Base-by-base conservation (phyloP, 106 monocot genomes). In the Dendrobium catenatum region DNA sequence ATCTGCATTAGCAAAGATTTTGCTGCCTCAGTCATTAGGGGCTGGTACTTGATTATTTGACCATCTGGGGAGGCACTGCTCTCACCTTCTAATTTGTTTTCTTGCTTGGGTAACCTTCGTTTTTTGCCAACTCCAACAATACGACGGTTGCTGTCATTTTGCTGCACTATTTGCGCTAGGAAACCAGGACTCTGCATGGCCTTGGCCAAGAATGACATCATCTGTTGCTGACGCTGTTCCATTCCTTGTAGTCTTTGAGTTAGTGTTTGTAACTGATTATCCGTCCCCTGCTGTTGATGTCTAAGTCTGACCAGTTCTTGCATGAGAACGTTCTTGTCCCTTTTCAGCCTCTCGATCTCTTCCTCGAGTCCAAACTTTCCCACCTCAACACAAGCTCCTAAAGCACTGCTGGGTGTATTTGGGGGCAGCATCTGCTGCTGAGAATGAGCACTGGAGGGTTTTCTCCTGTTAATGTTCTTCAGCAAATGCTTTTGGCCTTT, bases 291-390 rank as follows among this genome's bases (percentile, higher is more conserved):
- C 49, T 92, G 91, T 40, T 92, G 89, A 58, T 87, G 89, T 66
- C 91, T 80, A 18, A 92, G 85, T 72, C 87, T 85, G 20, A 92
- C 85, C 16, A 92, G 80, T 80, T 92, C 91, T 37, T 92, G 89
- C 89, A 87, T 87, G 4, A 92, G 89, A 11, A 87, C 80, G 72
- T 85, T 85, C 68, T 87, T 92, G 75, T 92, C 91, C 80, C 91
- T 87, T 84, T 92, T 92, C 4, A 92, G 85, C 66, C 70, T 79
- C 73, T 89, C 89, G 24, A 92, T 81, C 81, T 89, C 91, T 79
- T 89, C 89, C 54, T 87, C 82, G 4, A 86, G 75, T 11, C 91
- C 89, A 68, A 89, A 92, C 19, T 92, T 91, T 24, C 91, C 91
- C 29, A 91, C 86, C 75, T 91, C 91, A 15, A 91, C 78, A 55